Conservation (phyloP, 208 protist genomes). For the Trypanosoma scelopori region DNA sequence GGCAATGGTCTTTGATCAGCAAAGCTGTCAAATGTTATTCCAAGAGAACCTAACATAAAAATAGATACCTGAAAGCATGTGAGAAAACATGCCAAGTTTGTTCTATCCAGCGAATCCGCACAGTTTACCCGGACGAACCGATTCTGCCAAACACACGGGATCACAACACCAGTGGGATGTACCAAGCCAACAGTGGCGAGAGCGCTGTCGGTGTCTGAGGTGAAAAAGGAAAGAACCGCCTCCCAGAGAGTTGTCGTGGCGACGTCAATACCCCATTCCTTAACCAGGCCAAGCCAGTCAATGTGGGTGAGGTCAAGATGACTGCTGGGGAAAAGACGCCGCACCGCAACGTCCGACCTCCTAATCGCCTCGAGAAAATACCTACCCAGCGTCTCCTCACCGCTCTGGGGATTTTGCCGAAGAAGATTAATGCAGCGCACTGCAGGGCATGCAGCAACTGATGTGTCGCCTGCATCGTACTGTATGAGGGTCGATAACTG, state of each 20-base stretch:
- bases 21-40: conserved; percentile 55
- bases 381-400: conserved; percentile 60
- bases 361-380: conserved; percentile 73
- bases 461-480: conserved; percentile 44
- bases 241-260: conserved; percentile 72
- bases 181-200: conserved; percentile 76
- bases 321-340: conserved; percentile 34
- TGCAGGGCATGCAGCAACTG: conserved; percentile 28
- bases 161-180: conserved; percentile 39
- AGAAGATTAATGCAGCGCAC: conserved; percentile 85
- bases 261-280: conserved; percentile 70
- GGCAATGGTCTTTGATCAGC: conserved; percentile 48
- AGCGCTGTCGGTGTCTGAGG: conserved; percentile 39
- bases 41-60: conserved; percentile 73
- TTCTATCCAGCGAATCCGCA: conserved; percentile 93
- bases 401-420: conserved; percentile 60
- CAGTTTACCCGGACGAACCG: conserved; percentile 93
- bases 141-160: conserved; percentile 53
- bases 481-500: conserved; percentile 53
- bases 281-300: conserved; percentile 82
- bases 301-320: conserved; percentile 76
- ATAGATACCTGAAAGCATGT: conserved; percentile 77
- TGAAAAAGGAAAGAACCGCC: conserved; percentile 55
- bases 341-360: conserved; percentile 36
- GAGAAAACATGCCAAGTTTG: conserved; percentile 94